A percentile compares a stretch with the other conserved stretches of the same genome.
phyloP scores from a whole-genome alignment of 257 asterid genomes.

The Striga asiatica region DNA sequence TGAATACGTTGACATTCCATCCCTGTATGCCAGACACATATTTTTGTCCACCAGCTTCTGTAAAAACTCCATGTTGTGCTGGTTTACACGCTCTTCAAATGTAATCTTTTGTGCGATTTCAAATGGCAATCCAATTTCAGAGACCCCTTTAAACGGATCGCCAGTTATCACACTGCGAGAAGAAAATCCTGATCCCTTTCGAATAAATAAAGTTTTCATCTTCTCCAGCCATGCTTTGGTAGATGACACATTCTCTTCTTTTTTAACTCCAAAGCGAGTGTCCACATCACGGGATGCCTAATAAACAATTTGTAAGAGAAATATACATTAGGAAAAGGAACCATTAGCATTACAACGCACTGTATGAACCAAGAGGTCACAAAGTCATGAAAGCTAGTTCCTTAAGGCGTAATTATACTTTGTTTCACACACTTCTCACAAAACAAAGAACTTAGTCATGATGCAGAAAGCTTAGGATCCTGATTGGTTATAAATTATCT shows the following conservation, averaged over 20 bases:
- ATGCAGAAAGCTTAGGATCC: slow-evolving; percentile 18
- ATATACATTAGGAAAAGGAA: slow-evolving; percentile 1
- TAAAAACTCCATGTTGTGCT: slow-evolving; percentile 59
- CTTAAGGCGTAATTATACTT: neutral
- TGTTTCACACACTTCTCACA: slow-evolving; percentile 2
- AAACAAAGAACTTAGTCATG: slow-evolving; percentile 2
- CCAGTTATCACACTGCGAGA: slow-evolving; percentile 97
- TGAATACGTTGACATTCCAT: slow-evolving; percentile 67
- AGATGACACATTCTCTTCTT: slow-evolving; percentile 57
- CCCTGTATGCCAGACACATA: slow-evolving; percentile 69
- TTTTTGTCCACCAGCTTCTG: slow-evolving; percentile 88
- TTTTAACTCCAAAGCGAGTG: slow-evolving; percentile 63
- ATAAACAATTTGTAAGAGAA: slow-evolving; percentile 2
- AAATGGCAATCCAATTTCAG: slow-evolving; percentile 82
- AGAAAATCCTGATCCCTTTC: slow-evolving; percentile 98
- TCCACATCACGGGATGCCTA: slow-evolving; percentile 97
- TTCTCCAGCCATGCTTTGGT: slow-evolving; percentile 97
- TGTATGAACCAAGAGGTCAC: neutral
- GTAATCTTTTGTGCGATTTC: slow-evolving; percentile 92
- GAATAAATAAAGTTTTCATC: slow-evolving; percentile 87
- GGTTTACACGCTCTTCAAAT: slow-evolving; percentile 76
- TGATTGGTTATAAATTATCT: too few species aligned
- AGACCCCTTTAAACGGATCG: slow-evolving; percentile 80
- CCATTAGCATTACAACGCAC: neutral
- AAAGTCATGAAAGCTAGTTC: neutral